These are phyloP conservation scores for Russula olivacea DNA, from an alignment of 768 basidiomycete genomes.

Conservation along the genomic window DNA sequence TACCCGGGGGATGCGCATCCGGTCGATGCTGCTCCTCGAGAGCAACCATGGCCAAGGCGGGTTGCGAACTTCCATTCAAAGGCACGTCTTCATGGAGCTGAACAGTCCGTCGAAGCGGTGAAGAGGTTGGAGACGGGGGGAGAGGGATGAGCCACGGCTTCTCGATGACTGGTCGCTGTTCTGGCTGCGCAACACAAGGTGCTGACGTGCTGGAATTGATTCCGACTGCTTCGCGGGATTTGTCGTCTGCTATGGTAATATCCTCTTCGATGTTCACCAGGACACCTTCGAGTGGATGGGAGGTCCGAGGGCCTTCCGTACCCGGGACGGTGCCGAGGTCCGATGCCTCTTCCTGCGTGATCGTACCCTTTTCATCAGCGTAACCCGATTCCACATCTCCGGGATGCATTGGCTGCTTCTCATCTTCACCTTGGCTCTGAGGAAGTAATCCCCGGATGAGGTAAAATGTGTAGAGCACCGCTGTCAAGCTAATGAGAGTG, in stretches of 20 bases:
- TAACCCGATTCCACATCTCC: constrained; percentile 9
- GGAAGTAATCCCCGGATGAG: constrained; percentile 19
- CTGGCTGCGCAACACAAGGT: not conserved
- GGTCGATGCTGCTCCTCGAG: constrained; percentile 21
- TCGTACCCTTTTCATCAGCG: constrained; percentile 14
- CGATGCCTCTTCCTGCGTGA: constrained; percentile 1
- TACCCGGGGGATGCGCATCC: constrained; percentile 33
- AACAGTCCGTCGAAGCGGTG: constrained; percentile 26
- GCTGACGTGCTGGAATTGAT: not conserved
- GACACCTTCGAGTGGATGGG: constrained; percentile 2
- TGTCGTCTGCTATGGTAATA: constrained; percentile 9
- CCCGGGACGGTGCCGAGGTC: not conserved
- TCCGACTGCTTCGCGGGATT: constrained; percentile 8
- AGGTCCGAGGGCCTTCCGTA: not conserved
- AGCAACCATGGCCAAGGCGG: constrained; percentile 15
- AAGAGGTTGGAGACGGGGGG: constrained; percentile 22
- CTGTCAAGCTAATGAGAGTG: constrained; percentile 27
- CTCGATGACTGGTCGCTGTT: constrained; percentile 15
- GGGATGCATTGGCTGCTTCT: constrained; percentile 19
- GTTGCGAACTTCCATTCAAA: not conserved
- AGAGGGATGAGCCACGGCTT: constrained; percentile 25
- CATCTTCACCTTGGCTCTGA: constrained; percentile 26
- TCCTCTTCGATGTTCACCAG: constrained; percentile 15
- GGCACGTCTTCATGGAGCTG: constrained; percentile 12
- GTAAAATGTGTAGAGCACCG: constrained; percentile 26